Evolutionary conservation across 2,329 filamentous ascomycete genomes (phyloP).

Genomic region (Tolypocladium sp.): DNA sequence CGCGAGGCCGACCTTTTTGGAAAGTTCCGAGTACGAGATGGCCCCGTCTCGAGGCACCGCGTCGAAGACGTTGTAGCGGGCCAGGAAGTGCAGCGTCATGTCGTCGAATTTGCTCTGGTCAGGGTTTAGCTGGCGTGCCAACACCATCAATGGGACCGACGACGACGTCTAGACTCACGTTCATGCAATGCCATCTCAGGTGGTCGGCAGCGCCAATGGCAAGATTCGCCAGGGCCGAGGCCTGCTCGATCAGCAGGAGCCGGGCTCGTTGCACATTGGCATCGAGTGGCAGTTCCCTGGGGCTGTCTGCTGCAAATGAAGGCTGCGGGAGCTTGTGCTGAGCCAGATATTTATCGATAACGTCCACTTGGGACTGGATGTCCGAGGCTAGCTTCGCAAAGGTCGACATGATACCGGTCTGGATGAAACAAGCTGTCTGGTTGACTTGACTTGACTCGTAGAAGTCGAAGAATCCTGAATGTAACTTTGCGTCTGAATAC

Average conservation of each 20-base stretch:
- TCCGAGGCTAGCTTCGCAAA: neutral
- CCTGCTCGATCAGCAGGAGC: neutral
- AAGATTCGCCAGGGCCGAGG: neutral
- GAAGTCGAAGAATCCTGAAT: neutral
- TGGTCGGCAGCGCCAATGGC: neutral
- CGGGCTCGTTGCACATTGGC: neutral
- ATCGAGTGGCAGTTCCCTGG: neutral
- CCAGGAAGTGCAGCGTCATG: neutral
- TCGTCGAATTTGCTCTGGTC: neutral
- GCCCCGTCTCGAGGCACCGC: neutral
- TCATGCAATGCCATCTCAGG: neutral
- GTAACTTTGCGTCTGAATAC: neutral
- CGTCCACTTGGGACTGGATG: neutral
- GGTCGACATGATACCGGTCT: neutral
- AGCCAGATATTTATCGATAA: neutral
- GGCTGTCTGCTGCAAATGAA: neutral
- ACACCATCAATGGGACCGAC: neutral
- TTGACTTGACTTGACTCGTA: neutral
- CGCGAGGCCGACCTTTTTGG: neutral
- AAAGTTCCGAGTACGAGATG: neutral
- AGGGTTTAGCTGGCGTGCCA: neutral
- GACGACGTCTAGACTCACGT: neutral
- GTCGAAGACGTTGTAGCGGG: neutral
- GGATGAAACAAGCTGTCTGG: neutral
- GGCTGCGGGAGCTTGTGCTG: neutral